Conservation (phyloP, 257 asterid species). For the Handroanthus guayacan region DNA sequence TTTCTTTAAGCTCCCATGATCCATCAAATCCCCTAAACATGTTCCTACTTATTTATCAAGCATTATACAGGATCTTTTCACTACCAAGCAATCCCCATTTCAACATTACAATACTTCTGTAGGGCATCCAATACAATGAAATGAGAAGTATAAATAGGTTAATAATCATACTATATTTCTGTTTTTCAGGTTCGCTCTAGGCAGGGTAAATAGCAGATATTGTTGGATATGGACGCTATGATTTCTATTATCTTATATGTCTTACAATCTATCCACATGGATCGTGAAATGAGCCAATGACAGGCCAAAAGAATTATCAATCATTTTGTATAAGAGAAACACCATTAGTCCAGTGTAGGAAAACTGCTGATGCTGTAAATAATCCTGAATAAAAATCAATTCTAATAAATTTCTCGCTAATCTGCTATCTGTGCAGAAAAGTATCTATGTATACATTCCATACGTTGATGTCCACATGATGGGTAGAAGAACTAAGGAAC, state of each 20-base stretch:
- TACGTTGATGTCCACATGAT: not conserved
- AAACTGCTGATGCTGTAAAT: not conserved
- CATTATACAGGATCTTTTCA: not conserved
- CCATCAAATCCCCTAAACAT: not conserved
- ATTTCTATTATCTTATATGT: slow-evolving; percentile 18
- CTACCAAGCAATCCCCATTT: not conserved
- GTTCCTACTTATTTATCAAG: not conserved
- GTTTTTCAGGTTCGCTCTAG: too few relatives aligned
- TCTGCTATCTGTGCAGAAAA: not conserved
- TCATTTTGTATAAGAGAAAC: not conserved
- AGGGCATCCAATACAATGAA: not conserved
- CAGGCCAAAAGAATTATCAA: not conserved
- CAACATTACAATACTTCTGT: not conserved
- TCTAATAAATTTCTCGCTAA: not conserved
- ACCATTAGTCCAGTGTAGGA: not conserved
- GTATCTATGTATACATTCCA: not conserved
- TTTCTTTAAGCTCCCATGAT: not conserved
- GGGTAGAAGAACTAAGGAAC: not conserved
- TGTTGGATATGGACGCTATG: not conserved
- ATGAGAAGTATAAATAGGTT: not conserved
- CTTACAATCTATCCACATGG: not conserved
- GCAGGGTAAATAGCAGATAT: too few relatives aligned
- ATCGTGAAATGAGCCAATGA: not conserved
- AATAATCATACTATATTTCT: too few relatives aligned
- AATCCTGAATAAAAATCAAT: slow-evolving; percentile 1